phyloP scores from a whole-genome alignment of 306 rosid genomes.

The Macrotyloma uniflorum region DNA sequence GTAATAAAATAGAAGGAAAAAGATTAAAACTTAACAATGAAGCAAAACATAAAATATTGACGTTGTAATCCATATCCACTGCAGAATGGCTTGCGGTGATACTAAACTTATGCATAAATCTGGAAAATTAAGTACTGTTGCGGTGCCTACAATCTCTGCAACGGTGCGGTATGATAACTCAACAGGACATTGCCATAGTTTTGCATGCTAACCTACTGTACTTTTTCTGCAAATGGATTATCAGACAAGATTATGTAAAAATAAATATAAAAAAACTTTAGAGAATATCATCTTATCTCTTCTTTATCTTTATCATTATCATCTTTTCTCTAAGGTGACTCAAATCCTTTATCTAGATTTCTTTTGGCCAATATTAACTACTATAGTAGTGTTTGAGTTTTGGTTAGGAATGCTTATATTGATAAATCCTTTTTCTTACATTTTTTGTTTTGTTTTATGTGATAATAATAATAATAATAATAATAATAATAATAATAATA shows the following conservation, averaged over 20 bases:
- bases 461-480: too few relatives aligned
- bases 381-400: too few relatives aligned
- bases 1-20: neutral
- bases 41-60: neutral
- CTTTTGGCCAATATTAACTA: too few relatives aligned
- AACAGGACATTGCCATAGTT: neutral
- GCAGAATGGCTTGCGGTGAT: neutral
- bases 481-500: too few relatives aligned
- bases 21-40: neutral
- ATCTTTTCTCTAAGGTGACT: too few relatives aligned
- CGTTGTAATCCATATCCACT: neutral
- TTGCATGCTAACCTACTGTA: neutral
- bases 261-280: neutral
- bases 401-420: too few relatives aligned
- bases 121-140: neutral
- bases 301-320: too few relatives aligned
- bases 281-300: too few relatives aligned
- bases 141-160: neutral
- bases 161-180: neutral
- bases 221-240: neutral
- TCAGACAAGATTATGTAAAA: neutral
- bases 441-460: too few relatives aligned
- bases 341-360: too few relatives aligned
- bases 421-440: too few relatives aligned
- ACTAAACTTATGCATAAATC: neutral